These are phyloP conservation scores for Vinca minor DNA, from an alignment of 257 asterid species.

Conservation along the genomic window DNA sequence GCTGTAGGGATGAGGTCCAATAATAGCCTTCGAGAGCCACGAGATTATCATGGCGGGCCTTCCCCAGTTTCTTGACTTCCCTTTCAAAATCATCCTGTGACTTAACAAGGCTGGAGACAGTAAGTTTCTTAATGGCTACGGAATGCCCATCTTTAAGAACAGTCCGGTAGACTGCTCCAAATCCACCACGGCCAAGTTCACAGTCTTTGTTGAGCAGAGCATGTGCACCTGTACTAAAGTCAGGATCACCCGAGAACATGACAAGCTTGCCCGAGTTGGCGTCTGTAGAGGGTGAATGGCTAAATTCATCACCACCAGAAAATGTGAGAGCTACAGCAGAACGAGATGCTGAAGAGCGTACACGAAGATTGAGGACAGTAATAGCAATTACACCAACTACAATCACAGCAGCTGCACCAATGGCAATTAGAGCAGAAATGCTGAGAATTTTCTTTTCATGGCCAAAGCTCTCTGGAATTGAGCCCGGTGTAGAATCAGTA, in stretches of 20 bases:
- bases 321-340: slow-evolving; percentile 55
- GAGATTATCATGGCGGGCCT: slow-evolving; percentile 50
- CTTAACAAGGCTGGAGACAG: slow-evolving; percentile 72
- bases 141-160: slow-evolving; percentile 61
- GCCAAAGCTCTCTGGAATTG: slow-evolving; percentile 34
- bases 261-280: slow-evolving; percentile 80
- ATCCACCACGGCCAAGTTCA: slow-evolving; percentile 91
- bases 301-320: slow-evolving; percentile 64
- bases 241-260: slow-evolving; percentile 79
- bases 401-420: slow-evolving; percentile 79
- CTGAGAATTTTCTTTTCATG: slow-evolving; percentile 74
- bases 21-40: slow-evolving; percentile 77
- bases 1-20: slow-evolving; percentile 85
- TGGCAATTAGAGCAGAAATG: slow-evolving; percentile 79
- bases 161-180: slow-evolving; percentile 76
- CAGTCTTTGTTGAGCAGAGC: slow-evolving; percentile 80
- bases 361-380: slow-evolving; percentile 72
- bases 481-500: slow-evolving; percentile 43
- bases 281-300: slow-evolving; percentile 52
- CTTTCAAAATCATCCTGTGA: slow-evolving; percentile 76
- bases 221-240: slow-evolving; percentile 68
- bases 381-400: slow-evolving; percentile 77
- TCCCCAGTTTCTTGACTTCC: slow-evolving; percentile 62
- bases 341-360: slow-evolving; percentile 46
- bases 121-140: slow-evolving; percentile 82